Conservation (phyloP, 106 monocot species). For the Vanilla planifolia region DNA sequence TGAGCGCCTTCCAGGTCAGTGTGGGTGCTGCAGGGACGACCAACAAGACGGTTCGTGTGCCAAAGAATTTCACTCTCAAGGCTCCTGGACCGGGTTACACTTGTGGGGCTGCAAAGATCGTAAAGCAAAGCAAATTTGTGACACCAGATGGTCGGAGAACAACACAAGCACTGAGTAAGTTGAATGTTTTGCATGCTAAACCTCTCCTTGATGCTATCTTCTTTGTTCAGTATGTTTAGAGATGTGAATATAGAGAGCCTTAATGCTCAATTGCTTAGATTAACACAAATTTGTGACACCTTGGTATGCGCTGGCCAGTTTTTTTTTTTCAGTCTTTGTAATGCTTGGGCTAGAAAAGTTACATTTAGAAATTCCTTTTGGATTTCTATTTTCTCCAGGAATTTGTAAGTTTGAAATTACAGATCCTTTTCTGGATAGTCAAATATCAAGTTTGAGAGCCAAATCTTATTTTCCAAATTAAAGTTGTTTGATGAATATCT, state of each 20-base stretch:
- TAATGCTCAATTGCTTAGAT: neutral
- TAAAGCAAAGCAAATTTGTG: slow-evolving; percentile 25
- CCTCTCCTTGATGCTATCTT: too few species aligned
- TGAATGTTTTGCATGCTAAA: neutral
- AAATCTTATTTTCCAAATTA: too few species aligned
- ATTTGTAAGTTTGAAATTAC: too few species aligned
- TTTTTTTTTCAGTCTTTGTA: too few species aligned
- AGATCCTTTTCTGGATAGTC: too few species aligned
- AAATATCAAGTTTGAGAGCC: too few species aligned
- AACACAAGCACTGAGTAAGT: slow-evolving; percentile 50
- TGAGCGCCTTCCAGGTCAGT: slow-evolving; percentile 43
- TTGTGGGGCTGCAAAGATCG: slow-evolving; percentile 33
- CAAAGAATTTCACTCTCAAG: slow-evolving; percentile 40
- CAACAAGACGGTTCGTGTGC: slow-evolving; percentile 39
- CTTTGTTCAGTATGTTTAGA: neutral
- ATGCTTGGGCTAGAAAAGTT: too few species aligned
- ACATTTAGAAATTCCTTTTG: too few species aligned
- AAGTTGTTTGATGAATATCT: too few species aligned
- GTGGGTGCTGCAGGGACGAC: slow-evolving; percentile 38
- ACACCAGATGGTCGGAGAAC: slow-evolving; percentile 36
- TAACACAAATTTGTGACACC: too few species aligned
- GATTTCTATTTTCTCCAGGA: too few species aligned
- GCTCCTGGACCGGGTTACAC: slow-evolving; percentile 52
- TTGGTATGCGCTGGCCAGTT: too few species aligned
- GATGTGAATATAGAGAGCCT: neutral